Conservation (phyloP, 768 basidiomycete species). For the Symmetrospora coprosmae region DNA sequence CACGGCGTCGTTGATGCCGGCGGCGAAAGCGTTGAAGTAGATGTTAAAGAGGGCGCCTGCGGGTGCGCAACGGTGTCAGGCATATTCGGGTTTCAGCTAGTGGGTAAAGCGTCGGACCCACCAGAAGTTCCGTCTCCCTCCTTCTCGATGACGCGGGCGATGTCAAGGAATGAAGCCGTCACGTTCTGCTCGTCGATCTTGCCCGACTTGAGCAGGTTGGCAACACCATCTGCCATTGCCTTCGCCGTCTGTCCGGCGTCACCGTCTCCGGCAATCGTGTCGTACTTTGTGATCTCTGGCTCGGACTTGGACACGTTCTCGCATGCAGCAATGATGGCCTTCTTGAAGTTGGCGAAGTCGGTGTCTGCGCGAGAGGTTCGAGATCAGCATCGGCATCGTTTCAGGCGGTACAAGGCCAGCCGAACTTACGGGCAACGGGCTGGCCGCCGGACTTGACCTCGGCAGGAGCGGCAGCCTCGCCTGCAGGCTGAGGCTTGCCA, state of each 20-base stretch:
- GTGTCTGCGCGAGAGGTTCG: neutral
- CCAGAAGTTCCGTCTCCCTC: conserved; percentile 15
- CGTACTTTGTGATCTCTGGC: conserved; percentile 78
- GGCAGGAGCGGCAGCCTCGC: neutral
- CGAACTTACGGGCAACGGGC: conserved; percentile 22
- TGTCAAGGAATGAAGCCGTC: neutral
- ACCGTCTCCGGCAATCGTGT: conserved; percentile 46
- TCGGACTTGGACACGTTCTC: conserved; percentile 59
- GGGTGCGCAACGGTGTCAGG: too few relatives aligned
- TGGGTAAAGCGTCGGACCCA: neutral
- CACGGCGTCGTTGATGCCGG: conserved; percentile 26
- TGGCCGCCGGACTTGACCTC: conserved; percentile 23
- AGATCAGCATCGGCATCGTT: neutral
- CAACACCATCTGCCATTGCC: conserved; percentile 13
- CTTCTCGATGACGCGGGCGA: conserved; percentile 18
- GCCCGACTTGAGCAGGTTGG: conserved; percentile 5
- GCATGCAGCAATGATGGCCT: conserved; percentile 49
- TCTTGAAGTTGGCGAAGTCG: conserved; percentile 46
- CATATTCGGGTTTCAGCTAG: too few relatives aligned
- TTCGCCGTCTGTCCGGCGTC: conserved; percentile 1
- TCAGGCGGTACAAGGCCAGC: neutral
- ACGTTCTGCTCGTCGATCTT: conserved; percentile 12
- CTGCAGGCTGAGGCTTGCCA: neutral
- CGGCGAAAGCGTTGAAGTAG: conserved; percentile 31
- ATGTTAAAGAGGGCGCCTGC: conserved; percentile 22